These are phyloP conservation scores for Boletus bicolor DNA, from an alignment of 768 basidiomycete genomes.

Conservation along the genomic window DNA sequence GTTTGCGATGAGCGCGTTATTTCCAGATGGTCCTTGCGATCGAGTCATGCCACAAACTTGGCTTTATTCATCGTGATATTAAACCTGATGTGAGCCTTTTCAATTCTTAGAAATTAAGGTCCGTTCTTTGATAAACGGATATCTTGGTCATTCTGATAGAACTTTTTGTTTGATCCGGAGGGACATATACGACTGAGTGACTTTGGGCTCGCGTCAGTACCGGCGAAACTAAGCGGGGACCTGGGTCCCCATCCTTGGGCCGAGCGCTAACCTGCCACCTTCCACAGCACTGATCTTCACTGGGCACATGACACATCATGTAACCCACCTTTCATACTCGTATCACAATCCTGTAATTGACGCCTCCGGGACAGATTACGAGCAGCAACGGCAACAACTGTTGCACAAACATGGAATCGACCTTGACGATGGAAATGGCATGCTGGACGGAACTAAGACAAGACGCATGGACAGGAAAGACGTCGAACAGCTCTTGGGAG, in stretches of 20 bases:
- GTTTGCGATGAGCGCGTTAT: slow-evolving; percentile 27
- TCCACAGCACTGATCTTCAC: slow-evolving; percentile 78
- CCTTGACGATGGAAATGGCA: slow-evolving; percentile 72
- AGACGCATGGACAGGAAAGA: slow-evolving; percentile 79
- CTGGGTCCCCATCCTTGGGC: slow-evolving; percentile 13
- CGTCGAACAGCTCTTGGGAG: slow-evolving; percentile 80
- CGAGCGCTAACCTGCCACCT: slow-evolving; percentile 20
- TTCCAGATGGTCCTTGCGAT: slow-evolving; percentile 89
- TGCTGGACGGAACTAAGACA: slow-evolving; percentile 67
- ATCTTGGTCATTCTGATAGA: slow-evolving; percentile 46
- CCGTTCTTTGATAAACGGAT: slow-evolving; percentile 24
- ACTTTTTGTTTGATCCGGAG: slow-evolving; percentile 91
- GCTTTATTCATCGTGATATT: slow-evolving; percentile 98
- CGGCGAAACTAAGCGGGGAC: slow-evolving; percentile 25
- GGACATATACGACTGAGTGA: slow-evolving; percentile 95
- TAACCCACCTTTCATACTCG: slow-evolving; percentile 30
- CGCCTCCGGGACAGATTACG: slow-evolving; percentile 63
- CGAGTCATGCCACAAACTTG: slow-evolving; percentile 88
- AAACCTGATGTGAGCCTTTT: slow-evolving; percentile 75
- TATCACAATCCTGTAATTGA: slow-evolving; percentile 13
- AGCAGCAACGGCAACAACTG: slow-evolving; percentile 85
- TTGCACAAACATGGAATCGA: slow-evolving; percentile 94
- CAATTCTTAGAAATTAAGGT: slow-evolving; percentile 29
- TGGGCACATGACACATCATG: slow-evolving; percentile 97
- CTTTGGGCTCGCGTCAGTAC: slow-evolving; percentile 89